Conservation (phyloP, 768 basidiomycete genomes). For the Floccularia luteovirens region DNA sequence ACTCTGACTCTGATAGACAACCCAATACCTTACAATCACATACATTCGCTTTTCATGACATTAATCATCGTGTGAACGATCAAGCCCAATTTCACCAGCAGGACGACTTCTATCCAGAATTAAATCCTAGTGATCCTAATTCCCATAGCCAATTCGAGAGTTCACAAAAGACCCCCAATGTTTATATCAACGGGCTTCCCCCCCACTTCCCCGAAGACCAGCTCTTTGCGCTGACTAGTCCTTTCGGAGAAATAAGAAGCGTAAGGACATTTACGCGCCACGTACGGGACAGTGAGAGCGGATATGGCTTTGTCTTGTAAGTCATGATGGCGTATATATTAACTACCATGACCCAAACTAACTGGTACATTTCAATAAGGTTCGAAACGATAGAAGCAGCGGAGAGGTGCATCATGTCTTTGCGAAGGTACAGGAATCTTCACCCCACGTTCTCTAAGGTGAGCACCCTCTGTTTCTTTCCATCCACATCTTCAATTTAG, state of each 20-base stretch:
- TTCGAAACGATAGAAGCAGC: conserved; percentile 64
- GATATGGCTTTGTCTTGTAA: conserved; percentile 76
- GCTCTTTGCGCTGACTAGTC: conserved; percentile 59
- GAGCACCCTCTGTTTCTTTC: conserved; percentile 7
- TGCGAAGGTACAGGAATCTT: conserved; percentile 67
- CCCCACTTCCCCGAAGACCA: conserved; percentile 80
- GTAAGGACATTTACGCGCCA: conserved; percentile 82
- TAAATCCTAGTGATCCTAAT: conserved; percentile 6
- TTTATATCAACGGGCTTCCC: conserved; percentile 85
- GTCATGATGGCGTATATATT: conserved; percentile 16
- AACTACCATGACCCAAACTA: conserved; percentile 2
- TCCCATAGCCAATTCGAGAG: background rate
- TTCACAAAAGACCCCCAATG: conserved; percentile 56
- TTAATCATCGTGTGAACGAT: too few relatives aligned
- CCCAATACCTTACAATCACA: background rate
- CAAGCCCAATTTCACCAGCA: too few relatives aligned
- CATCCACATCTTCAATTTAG: conserved; percentile 2
- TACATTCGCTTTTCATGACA: conserved; percentile 2
- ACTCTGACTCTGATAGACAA: conserved; percentile 5
- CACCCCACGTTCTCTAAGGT: conserved; percentile 89
- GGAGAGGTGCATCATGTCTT: conserved; percentile 62
- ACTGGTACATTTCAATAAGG: conserved; percentile 33
- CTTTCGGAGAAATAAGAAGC: conserved; percentile 70
- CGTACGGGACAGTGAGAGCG: conserved; percentile 64
- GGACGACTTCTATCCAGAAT: conserved; percentile 8